phyloP scores from a whole-genome alignment of 352 stramenopile genomes.

The Phytopythium mirpurense region DNA sequence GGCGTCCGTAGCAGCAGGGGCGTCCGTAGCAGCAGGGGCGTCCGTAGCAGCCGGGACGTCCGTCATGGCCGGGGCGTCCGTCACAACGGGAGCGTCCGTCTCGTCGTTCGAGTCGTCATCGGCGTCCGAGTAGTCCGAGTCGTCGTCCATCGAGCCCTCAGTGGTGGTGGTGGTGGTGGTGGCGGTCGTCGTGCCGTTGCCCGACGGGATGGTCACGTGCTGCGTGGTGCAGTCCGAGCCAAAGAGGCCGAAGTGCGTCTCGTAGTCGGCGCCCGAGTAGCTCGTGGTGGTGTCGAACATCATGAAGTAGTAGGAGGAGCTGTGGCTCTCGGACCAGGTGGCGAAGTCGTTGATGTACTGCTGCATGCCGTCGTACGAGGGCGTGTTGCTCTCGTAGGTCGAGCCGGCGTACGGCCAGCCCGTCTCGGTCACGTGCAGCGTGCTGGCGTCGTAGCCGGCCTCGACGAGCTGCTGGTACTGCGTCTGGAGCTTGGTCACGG shows the following conservation, averaged over 20 bases:
- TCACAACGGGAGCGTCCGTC: slow-evolving; percentile 11
- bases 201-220: slow-evolving; percentile 34
- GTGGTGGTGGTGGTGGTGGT: slow-evolving; percentile 7
- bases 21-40: slow-evolving; percentile 18
- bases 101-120: slow-evolving; percentile 12
- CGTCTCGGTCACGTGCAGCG: slow-evolving; percentile 46
- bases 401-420: slow-evolving; percentile 41
- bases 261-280: slow-evolving; percentile 42
- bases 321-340: slow-evolving; percentile 24
- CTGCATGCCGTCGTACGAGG: slow-evolving; percentile 34
- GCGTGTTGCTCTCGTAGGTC: slow-evolving; percentile 22
- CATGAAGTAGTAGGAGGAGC: slow-evolving; percentile 50
- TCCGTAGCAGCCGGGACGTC: slow-evolving; percentile 14
- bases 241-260: slow-evolving; percentile 54
- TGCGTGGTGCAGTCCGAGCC: slow-evolving; percentile 19
- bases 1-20: slow-evolving; percentile 11
- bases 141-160: slow-evolving; percentile 1
- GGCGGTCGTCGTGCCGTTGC: slow-evolving; percentile 8
- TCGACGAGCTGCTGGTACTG: slow-evolving; percentile 43
- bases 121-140: slow-evolving; percentile 11
- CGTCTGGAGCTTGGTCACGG: slow-evolving; percentile 45
- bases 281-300: slow-evolving; percentile 49
- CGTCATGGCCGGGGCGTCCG: slow-evolving; percentile 9
- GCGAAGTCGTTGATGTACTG: slow-evolving; percentile 43
- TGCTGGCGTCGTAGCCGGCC: slow-evolving; percentile 27